Base-by-base conservation (phyloP, 495 filamentous ascomycete genomes). In the Lasiosphaeria miniovina region DNA sequence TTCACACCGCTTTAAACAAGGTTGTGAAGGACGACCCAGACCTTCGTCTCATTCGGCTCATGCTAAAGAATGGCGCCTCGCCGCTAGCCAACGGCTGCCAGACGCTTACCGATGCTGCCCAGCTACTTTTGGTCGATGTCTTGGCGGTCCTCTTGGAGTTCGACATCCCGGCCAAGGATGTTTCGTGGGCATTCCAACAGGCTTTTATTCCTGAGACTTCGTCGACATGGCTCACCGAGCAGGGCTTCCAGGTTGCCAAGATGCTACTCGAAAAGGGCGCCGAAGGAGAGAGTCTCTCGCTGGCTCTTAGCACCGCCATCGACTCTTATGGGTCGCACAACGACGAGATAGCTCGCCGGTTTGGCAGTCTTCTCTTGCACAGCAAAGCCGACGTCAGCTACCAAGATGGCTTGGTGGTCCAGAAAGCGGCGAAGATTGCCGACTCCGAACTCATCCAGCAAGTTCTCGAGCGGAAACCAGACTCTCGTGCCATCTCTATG, bases 21-120 rank as follows among this genome's bases (percentile, higher is more conserved):
- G 76, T 72, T 0, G 72, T 80, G 7, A 80, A 78, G 57, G 72
- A 77, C 36, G 75, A 77, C 8, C 72, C 75, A 0, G 77, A 79
- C 50, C 62, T 73, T 4, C 66, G 74, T 31, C 65, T 81, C 1
- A 68, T 80, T 1, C 64, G 68, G 48, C 66, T 80, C 0, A 61
- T 81, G 24, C 61, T 81, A 1, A 56, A 48, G 5, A 60, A 79
- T 15, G 66, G 76, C n/a, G 77, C 75, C 31, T 78, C 75, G 0
- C 74, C 77, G 6, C 49, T 71, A 36, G 61, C 63, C 2, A 79
- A 78, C 50, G 67, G 66, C 45, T 81, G 78, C 58, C 70, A 77
- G 68, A 74, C 75, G 14, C 54, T 81, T 49, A 68, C 77, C 4
- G 77, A 80, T 43, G 77, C 76, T 2, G 65, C 69, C 0, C 65